Evolutionary conservation across 345 rosid species (phyloP).

Genomic region (Aegle marmelos): DNA sequence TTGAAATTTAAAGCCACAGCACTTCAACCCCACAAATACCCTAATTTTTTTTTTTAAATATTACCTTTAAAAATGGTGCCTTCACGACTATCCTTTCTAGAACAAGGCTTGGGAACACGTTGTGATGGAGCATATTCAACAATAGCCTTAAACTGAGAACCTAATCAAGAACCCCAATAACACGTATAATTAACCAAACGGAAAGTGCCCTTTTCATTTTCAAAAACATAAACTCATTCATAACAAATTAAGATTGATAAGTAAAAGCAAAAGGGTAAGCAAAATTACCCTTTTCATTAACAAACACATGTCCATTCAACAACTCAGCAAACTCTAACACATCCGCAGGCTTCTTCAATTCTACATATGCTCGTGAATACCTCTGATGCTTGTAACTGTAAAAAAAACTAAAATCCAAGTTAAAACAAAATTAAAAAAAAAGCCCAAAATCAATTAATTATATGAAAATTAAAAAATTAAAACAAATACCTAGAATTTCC

Average conservation of each 20-base stretch:
- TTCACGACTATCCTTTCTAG: slow-evolving; percentile 60
- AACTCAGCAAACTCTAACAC: slow-evolving; percentile 64
- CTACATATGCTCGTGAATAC: slow-evolving; percentile 57
- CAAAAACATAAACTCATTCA: too few species aligned
- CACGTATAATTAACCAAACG: not conserved
- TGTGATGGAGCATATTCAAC: slow-evolving; percentile 81
- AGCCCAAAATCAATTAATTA: not conserved
- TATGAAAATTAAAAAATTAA: not conserved
- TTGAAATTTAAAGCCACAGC: not conserved
- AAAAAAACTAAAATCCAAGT: not conserved
- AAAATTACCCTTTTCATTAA: slow-evolving; percentile 67
- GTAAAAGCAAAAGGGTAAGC: not conserved
- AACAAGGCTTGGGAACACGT: slow-evolving; percentile 45
- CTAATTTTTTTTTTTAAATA: not conserved
- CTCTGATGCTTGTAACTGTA: slow-evolving; percentile 54
- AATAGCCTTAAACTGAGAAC: slow-evolving; percentile 59
- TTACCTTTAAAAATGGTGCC: slow-evolving; percentile 57
- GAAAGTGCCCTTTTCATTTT: not conserved
- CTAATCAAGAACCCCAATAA: slow-evolving; percentile 16
- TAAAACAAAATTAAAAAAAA: not conserved
- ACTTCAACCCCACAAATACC: not conserved
- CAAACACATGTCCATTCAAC: slow-evolving; percentile 69
- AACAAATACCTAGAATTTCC: slow-evolving; percentile 48
- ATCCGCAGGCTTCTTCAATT: slow-evolving; percentile 60
- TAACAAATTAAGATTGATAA: not conserved